Conservation (phyloP, 176 grass and related monocot species). For the Bromus sterilis region DNA sequence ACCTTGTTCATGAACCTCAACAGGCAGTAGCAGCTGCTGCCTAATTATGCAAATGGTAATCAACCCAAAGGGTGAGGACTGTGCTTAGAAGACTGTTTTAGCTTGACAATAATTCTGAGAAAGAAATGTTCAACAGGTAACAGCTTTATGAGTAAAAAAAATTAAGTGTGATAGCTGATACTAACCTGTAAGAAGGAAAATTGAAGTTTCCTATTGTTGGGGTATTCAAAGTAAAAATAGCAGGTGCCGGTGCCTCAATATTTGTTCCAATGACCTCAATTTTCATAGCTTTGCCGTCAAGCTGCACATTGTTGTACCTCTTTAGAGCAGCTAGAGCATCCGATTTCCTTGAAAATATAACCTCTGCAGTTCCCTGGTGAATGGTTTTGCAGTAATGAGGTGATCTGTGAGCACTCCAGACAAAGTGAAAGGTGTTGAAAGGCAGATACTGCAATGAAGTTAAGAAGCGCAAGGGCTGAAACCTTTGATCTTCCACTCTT, state of each 20-base stretch:
- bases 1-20: neutral
- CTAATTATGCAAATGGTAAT: neutral
- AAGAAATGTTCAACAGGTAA: neutral
- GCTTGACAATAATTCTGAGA: neutral
- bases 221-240: constrained; percentile 7
- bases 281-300: constrained; percentile 72
- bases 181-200: constrained; percentile 31
- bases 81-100: neutral
- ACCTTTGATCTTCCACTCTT: constrained; percentile 69
- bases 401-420: neutral
- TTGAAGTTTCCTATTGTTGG: constrained; percentile 24
- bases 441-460: neutral
- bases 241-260: constrained; percentile 8
- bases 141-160: neutral
- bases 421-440: neutral
- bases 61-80: neutral
- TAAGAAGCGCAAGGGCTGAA: neutral
- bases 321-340: constrained; percentile 73
- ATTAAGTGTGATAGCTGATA: neutral
- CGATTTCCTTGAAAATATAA: constrained; percentile 44
- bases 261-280: constrained; percentile 55
- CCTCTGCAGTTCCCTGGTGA: constrained; percentile 62
- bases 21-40: neutral
- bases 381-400: neutral
- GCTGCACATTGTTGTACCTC: constrained; percentile 57